Conservation (phyloP, 192 early-diverging fungal genomes). For the Backusella tuberculispora region DNA sequence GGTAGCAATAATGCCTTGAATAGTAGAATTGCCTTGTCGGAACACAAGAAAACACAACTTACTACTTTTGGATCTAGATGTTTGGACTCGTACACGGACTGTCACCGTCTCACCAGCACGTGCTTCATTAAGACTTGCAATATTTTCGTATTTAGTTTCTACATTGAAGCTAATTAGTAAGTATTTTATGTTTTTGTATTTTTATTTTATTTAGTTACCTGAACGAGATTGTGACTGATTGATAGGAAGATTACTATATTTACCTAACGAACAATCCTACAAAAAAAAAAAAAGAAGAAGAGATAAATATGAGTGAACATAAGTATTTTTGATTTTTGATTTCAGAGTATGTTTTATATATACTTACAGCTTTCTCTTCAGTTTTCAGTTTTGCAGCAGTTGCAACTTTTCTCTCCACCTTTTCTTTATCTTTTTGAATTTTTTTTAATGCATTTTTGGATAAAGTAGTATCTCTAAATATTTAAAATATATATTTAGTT, state of each 20-base stretch:
- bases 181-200: background rate
- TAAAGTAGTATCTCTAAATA: constrained; percentile 79
- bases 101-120: constrained; percentile 76
- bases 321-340: background rate
- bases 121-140: constrained; percentile 62
- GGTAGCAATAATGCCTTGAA: constrained; percentile 82
- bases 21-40: constrained; percentile 85
- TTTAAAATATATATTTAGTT: background rate
- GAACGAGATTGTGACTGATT: constrained; percentile 85
- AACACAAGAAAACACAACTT: constrained; percentile 92
- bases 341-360: constrained; percentile 26
- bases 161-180: background rate
- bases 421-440: constrained; percentile 87
- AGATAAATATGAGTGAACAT: background rate
- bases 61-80: constrained; percentile 74
- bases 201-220: constrained; percentile 40
- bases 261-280: constrained; percentile 78
- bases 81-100: constrained; percentile 90
- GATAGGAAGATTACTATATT: constrained; percentile 85
- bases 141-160: constrained; percentile 65
- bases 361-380: constrained; percentile 67
- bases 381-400: constrained; percentile 69
- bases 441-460: constrained; percentile 95
- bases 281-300: background rate
- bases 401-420: constrained; percentile 70